phyloP scores from a whole-genome alignment of 2,329 filamentous ascomycete species.

The Diaporthe ilicicola region DNA sequence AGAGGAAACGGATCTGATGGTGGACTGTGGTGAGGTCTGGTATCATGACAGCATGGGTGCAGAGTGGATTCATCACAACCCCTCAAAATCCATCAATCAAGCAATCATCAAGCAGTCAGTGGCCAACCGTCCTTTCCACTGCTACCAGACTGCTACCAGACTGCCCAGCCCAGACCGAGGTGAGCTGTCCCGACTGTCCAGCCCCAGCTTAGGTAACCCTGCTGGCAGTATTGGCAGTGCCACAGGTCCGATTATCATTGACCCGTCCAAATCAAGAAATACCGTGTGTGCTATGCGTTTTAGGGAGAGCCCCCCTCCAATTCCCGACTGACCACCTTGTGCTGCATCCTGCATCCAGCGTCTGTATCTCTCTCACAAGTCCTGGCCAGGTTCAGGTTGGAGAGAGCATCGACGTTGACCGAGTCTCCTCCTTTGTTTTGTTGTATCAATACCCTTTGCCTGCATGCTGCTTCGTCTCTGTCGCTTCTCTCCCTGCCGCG shows the following conservation, averaged over 20 bases:
- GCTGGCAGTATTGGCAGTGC: not conserved
- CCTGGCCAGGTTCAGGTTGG: slow-evolving; percentile 15
- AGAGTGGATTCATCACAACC: slow-evolving; percentile 15
- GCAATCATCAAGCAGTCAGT: not conserved
- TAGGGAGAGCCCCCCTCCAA: slow-evolving; percentile 8
- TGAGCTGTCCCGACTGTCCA: not conserved
- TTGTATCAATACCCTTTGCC: slow-evolving; percentile 7
- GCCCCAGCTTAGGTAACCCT: slow-evolving; percentile 20
- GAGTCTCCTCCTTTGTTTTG: slow-evolving; percentile 4
- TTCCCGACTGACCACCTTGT: slow-evolving; percentile 15
- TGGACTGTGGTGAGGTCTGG: not conserved
- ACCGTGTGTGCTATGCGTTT: slow-evolving; percentile 22
- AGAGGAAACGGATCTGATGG: not conserved
- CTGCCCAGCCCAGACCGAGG: not conserved
- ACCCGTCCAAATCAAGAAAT: slow-evolving; percentile 20
- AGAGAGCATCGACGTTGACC: slow-evolving; percentile 14
- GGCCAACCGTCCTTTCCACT: not conserved
- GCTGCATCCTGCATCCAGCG: slow-evolving; percentile 16
- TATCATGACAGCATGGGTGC: too few species aligned
- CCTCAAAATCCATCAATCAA: not conserved
- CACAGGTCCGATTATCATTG: slow-evolving; percentile 7
- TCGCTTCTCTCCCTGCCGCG: slow-evolving; percentile 14
- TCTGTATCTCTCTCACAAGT: slow-evolving; percentile 8
- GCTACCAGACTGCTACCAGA: not conserved
- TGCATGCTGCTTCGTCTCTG: slow-evolving; percentile 3